phyloP scores from a whole-genome alignment of 352 stramenopile species.

The Salisapilia sapeloensis region DNA sequence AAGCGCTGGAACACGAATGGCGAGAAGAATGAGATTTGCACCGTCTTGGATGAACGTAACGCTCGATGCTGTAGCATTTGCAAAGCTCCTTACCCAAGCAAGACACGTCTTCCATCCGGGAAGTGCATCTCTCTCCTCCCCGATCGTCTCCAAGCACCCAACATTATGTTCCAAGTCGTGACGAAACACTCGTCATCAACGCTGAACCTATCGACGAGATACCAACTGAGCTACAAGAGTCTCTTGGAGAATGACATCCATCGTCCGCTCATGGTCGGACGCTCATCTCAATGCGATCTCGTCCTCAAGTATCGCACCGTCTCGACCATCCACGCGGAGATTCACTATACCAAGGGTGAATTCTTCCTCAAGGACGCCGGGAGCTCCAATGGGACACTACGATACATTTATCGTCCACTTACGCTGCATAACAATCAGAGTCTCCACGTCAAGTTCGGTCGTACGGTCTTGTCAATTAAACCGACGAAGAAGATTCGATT shows the following conservation, averaged over 20 bases:
- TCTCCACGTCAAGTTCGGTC: conserved; percentile 73
- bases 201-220: conserved; percentile 68
- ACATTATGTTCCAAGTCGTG: conserved; percentile 81
- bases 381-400: conserved; percentile 87
- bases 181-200: conserved; percentile 78
- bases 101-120: conserved; percentile 50
- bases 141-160: conserved; percentile 48
- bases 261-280: conserved; percentile 82
- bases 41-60: conserved; percentile 69
- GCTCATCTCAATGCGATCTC: conserved; percentile 88
- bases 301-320: conserved; percentile 93
- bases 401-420: conserved; percentile 88
- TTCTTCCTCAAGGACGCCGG: conserved; percentile 90
- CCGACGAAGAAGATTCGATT: conserved; percentile 79
- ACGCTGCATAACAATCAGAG: conserved; percentile 83
- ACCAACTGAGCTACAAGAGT: conserved; percentile 83
- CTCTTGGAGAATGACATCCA: conserved; percentile 86
- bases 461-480: conserved; percentile 77
- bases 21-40: conserved; percentile 82
- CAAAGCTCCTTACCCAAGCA: conserved; percentile 71
- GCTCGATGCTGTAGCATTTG: conserved; percentile 75
- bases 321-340: conserved; percentile 87
- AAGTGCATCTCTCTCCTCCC: conserved; percentile 63
- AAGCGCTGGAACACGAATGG: conserved; percentile 89
- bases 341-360: conserved; percentile 88